Evolutionary conservation across 2,329 filamentous ascomycete genomes (phyloP), one percentile per base, ranked within the genome.

Genomic region (Fusarium albosuccineum): DNA sequence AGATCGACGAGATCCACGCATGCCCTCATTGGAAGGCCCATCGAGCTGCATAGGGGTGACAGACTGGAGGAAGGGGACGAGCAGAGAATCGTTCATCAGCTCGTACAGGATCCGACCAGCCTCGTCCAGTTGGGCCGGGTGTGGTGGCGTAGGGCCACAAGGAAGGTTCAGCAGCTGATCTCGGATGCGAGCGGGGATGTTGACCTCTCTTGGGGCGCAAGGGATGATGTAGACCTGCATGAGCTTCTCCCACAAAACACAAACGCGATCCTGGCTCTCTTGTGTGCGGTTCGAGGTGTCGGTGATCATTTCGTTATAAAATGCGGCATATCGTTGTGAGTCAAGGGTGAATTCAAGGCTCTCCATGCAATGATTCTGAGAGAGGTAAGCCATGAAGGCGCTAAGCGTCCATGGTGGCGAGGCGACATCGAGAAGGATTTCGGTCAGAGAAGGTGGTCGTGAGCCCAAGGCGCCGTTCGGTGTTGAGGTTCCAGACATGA

Each of bases 321-420:
- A 87, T 60, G 87, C 81, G 53, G 89, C 87, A 77, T 98, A 99
- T 63, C 93, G 88, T 60, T 94, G 92, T 22, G 95, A 92, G 77
- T 97, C 96, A 85, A 97, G 91, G 40, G 94, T 97, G 78, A 99
- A 99, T 76, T 98, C 96, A 39, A 99, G 84, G 2, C 94, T 97
- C 79, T 99, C 96, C 68, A 98, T 83, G 76, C 96, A 99, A 80
- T 98, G 95, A 74, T 98, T 98, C 75, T 97, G 94, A 1, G 95
- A 97, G 5, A 98, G 86, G 75, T 97, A 98, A 57, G 94, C 94
- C 89, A 96, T 98, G 79, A 98, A 98, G 33, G 95, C 95, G 62
- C 89, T 90, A 9, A 97, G 84, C 0, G 94, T 97, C 86, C 93
- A 98, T 70, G 96, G 96, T 40, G 93, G 90, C 9, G 92, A 89